Percentiles rank a stretch among this genome's conserved stretches.
These are phyloP conservation scores for Globisporangium megalacanthum DNA, from an alignment of 352 stramenopile species.

Conservation along the genomic window DNA sequence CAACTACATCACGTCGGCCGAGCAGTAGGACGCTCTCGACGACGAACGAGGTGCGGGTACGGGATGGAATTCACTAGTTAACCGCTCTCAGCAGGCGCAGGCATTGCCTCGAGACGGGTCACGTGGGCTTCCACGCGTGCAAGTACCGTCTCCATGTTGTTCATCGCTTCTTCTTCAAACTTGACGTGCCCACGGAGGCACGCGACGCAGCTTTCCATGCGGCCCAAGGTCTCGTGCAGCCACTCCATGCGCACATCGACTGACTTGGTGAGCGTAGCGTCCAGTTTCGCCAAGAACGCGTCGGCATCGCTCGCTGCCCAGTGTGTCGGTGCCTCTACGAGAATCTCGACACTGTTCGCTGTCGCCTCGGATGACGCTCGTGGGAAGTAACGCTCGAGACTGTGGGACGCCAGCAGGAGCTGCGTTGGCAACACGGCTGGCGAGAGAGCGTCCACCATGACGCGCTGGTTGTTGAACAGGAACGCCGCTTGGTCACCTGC, in stretches of 20 bases:
- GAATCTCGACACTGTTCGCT: not conserved
- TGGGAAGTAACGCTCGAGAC: not conserved
- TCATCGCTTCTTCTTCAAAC: not conserved
- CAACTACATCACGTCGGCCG: slow-evolving; percentile 88
- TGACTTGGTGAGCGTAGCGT: not conserved
- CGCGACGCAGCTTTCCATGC: not conserved
- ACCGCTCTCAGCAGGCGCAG: not conserved
- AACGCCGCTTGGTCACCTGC: not conserved
- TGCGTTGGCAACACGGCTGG: not conserved
- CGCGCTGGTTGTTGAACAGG: not conserved
- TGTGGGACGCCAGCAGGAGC: not conserved
- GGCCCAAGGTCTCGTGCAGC: not conserved
- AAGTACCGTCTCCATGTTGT: slow-evolving; percentile 4
- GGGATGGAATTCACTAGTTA: no score
- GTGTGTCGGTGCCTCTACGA: not conserved
- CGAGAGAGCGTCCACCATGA: not conserved
- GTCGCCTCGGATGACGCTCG: not conserved
- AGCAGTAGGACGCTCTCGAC: not conserved
- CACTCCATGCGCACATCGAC: slow-evolving; percentile 2
- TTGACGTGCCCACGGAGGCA: slow-evolving; percentile 1
- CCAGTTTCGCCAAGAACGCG: not conserved
- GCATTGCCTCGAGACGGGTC: not conserved
- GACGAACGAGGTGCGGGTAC: no score
- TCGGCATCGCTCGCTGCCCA: not conserved
- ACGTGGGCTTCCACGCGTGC: not conserved